Base-by-base conservation (phyloP, 78 protist genomes). In the Dictyostelium firmibasis region DNA sequence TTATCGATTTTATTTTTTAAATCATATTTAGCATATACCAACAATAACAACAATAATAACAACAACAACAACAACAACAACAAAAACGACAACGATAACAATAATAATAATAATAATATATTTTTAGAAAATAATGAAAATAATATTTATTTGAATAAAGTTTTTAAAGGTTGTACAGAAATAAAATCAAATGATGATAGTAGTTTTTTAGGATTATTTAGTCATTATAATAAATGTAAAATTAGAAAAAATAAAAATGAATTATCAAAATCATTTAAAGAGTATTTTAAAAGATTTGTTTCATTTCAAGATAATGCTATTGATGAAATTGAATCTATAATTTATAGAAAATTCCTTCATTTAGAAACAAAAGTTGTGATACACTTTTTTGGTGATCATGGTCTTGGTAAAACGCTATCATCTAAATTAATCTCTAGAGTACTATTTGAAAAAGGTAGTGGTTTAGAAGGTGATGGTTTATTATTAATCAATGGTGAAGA, bases 381-480 rank as follows among this genome's bases (percentile, higher is more conserved):
- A 2, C 47, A 74, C 25, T 38, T 81, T 10, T 33, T 81, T 31
- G 92, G 92, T 8, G 92, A 88, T 25, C 86, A 78, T 64, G 93
- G 93, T 31, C 27, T 79, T 41, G 93, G 93, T 47, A 88, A 88
- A 36, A 88, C 86, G 0, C 3, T 29, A 29, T 76, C 93, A 4
- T 62, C 93, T 0, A 76, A 70, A 10, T 25, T 88, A 29, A 4
- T 88, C 13, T 64, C 70, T 11, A 38, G 72, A 29, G 93, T 79
- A 38, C 8, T 88, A 36, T 88, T 88, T 88, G 38, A 57, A 38
- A 27, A n/a, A 3, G 57, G 77, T 23, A 23, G 27, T 10, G 86
- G 82, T 13, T 41, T 79, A 11, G 70, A 78, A 27, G 93, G 93
- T 29, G 93, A 88, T 88, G 93, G 93, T 10, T 60, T 64, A n/a